Evolutionary conservation across 441 rosid species (phyloP).

Genomic region (Arabidopsis hybrid): DNA sequence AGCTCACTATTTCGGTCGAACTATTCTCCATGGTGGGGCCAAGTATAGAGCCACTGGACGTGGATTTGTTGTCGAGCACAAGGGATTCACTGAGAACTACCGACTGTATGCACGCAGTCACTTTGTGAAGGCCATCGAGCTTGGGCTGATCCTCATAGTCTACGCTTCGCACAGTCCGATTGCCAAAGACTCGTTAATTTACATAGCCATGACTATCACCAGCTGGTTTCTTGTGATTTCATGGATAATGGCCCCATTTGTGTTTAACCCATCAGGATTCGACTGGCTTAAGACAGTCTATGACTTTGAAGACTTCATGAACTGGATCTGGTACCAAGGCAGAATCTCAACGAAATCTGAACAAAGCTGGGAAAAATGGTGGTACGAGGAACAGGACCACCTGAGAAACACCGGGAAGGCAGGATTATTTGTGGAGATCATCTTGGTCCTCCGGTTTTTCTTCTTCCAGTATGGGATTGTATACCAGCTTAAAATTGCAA

Average conservation of each 20-base stretch:
- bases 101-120: slow-evolving; percentile 91
- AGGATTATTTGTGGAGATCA: slow-evolving; percentile 72
- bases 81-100: slow-evolving; percentile 84
- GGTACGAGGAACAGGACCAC: slow-evolving; percentile 95
- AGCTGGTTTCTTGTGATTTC: slow-evolving; percentile 92
- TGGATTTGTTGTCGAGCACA: slow-evolving; percentile 95
- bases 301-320: slow-evolving; percentile 92
- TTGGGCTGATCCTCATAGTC: slow-evolving; percentile 82
- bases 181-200: slow-evolving; percentile 72
- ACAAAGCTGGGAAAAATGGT: slow-evolving; percentile 98
- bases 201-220: slow-evolving; percentile 82
- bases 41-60: slow-evolving; percentile 94
- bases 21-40: slow-evolving; percentile 95
- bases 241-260: slow-evolving; percentile 87
- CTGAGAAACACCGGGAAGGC: slow-evolving; percentile 68
- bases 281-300: slow-evolving; percentile 95
- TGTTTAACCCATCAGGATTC: slow-evolving; percentile 91
- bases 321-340: slow-evolving; percentile 87
- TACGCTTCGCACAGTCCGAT: slow-evolving; percentile 77
- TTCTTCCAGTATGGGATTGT: slow-evolving; percentile 93
- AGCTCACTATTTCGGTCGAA: slow-evolving; percentile 89
- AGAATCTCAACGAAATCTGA: slow-evolving; percentile 78
- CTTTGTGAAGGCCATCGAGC: slow-evolving; percentile 89
- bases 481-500: slow-evolving; percentile 76
- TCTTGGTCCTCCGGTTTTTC: slow-evolving; percentile 89